phyloP scores from a whole-genome alignment of 345 rosid species.

The Schrenkiella parvula region DNA sequence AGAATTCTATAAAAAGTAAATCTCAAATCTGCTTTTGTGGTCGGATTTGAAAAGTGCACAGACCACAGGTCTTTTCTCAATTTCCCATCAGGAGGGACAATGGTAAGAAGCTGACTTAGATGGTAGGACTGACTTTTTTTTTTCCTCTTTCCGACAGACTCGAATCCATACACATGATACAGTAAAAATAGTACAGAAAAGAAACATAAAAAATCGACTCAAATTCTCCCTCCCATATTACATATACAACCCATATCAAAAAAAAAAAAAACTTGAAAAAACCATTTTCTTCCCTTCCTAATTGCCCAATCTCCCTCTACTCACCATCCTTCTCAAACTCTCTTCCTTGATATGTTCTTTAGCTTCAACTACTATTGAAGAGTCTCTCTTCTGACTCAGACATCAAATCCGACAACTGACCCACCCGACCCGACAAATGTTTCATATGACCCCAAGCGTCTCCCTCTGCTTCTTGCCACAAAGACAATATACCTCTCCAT shows the following conservation, averaged over 20 bases:
- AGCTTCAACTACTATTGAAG: constrained; percentile 30
- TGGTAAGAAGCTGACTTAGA: not conserved
- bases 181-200: constrained; percentile 9
- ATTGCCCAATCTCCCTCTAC: not conserved
- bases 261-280: not conserved
- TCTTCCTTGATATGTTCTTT: constrained; percentile 5
- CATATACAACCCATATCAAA: constrained; percentile 22
- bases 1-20: not conserved
- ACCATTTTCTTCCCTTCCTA: not conserved
- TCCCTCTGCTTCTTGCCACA: constrained; percentile 10
- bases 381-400: constrained; percentile 27
- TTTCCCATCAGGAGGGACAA: not conserved
- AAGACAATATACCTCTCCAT: constrained; percentile 1
- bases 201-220: constrained; percentile 17
- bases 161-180: constrained; percentile 14
- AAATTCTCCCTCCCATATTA: constrained; percentile 24
- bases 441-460: constrained; percentile 11
- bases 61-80: not conserved
- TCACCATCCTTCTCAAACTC: not conserved
- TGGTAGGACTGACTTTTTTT: not conserved
- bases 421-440: constrained; percentile 21
- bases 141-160: not conserved
- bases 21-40: not conserved
- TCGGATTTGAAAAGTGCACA: not conserved
- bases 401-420: constrained; percentile 29